A percentile compares a stretch with the other conserved stretches of the same genome.
Evolutionary conservation across 2,329 filamentous ascomycete genomes (phyloP).

Genomic region (Diaporthe capsici): DNA sequence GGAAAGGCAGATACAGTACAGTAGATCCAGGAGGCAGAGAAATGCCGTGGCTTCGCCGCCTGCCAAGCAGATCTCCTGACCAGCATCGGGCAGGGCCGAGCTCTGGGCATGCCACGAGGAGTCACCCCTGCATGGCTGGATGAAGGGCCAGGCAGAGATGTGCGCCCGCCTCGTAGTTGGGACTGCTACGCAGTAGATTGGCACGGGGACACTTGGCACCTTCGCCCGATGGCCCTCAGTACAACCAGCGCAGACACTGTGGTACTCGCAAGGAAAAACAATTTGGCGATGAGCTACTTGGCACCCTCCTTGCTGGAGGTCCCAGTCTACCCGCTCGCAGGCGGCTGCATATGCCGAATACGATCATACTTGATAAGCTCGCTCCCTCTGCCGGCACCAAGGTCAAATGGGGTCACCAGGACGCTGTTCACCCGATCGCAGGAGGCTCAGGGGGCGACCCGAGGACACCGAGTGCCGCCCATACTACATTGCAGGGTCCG

Average conservation of each 20-base stretch:
- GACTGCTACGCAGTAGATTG: constrained; percentile 13
- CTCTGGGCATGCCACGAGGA: not conserved
- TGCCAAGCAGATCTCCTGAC: constrained; percentile 10
- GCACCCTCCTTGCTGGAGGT: not conserved
- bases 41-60: not conserved
- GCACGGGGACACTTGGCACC: constrained; percentile 4
- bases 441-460: not conserved
- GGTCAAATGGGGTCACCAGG: constrained; percentile 1
- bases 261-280: not conserved
- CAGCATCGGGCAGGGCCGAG: constrained; percentile 11
- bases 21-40: not conserved
- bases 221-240: not conserved
- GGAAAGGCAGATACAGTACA: not conserved
- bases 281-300: too few species aligned
- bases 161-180: not conserved
- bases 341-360: not conserved
- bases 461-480: constrained; percentile 4
- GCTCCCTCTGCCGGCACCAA: not conserved
- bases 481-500: not conserved
- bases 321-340: too few species aligned
- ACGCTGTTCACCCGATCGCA: not conserved
- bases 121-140: not conserved
- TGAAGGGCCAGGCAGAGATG: not conserved
- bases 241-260: not conserved
- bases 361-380: not conserved